A percentile compares a stretch with the other conserved stretches of the same genome.
These are phyloP conservation scores for Candida gorgasii DNA, from an alignment of 805 yeast genomes.

Conservation along the genomic window DNA sequence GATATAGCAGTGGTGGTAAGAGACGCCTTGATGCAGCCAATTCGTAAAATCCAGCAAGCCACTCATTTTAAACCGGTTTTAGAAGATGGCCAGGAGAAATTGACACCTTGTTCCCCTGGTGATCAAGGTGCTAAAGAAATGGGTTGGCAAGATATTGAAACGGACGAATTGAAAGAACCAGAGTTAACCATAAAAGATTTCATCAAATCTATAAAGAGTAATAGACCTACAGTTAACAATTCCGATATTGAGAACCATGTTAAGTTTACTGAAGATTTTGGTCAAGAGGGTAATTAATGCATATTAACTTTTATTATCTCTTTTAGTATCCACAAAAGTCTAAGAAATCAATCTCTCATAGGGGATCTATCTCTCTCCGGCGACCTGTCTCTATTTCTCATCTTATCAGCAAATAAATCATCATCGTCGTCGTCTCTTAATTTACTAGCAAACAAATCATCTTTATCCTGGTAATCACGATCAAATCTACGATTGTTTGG, in stretches of 20 bases:
- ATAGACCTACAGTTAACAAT: constrained; percentile 92
- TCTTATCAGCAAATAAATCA: constrained; percentile 36
- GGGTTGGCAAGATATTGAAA: constrained; percentile 90
- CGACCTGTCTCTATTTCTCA: constrained; percentile 24
- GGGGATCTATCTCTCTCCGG: constrained; percentile 11
- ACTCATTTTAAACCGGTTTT: constrained; percentile 81
- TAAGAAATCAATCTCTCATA: background rate
- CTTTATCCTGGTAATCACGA: constrained; percentile 16
- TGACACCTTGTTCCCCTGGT: constrained; percentile 98
- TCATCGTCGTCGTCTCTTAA: constrained; percentile 25
- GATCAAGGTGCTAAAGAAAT: constrained; percentile 80
- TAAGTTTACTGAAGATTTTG: constrained; percentile 91
- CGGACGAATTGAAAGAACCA: constrained; percentile 90
- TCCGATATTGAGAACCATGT: constrained; percentile 79
- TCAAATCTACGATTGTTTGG: constrained; percentile 8
- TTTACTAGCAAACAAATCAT: constrained; percentile 38
- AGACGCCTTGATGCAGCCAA: constrained; percentile 98
- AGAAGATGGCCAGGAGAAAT: constrained; percentile 45
- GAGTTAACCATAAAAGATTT: constrained; percentile 88
- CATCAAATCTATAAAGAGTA: constrained; percentile 84
- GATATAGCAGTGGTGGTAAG: constrained; percentile 96
- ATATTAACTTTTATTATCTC: constrained; percentile 5
- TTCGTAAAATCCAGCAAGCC: constrained; percentile 91
- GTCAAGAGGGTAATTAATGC: constrained; percentile 88
- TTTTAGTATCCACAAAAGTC: background rate